Base-by-base conservation (phyloP, 2,329 filamentous ascomycete genomes). In the Pseudodiploospora longispora region DNA sequence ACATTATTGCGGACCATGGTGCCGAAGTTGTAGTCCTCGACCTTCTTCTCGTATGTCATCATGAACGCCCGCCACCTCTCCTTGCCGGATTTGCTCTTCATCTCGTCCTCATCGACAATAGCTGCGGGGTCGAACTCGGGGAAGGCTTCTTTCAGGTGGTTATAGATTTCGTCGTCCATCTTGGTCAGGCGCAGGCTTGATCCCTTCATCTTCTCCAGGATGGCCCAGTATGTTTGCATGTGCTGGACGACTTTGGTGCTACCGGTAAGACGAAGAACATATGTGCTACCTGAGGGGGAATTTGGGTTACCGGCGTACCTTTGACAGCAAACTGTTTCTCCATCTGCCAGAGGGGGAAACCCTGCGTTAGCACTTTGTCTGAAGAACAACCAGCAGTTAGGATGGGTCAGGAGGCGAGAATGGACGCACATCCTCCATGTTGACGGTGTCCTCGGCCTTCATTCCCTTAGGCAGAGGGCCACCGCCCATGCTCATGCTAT, bases 301-400 rank as follows among this genome's bases (percentile, higher is more conserved):
- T 19, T 19, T 19, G 19, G 19, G 19, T 19, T 19, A 19, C 36
- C n/a, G 3, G 12, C 60, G 38, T 59, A 88, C 86, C 85, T 75
- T 97, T 97, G 58, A 98, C 93, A 30, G 93, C 93, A 60, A 98
- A 98, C 67, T 97, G 93, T 76, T 96, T 95, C 78, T 98, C 93
- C 64, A 98, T 96, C 87, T 95, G 19, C 6, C 29, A 33, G 6
- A 19, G 12, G 4, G 27, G 30, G 30, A n/a, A 8, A 38, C 19
- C 19, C 3, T 49, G 27, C 47, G 48, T 42, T 33, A 47, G 41
- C 30, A 10, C 6, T 10, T 10, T 19, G 12, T 28, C 19, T 19
- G 19, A 3, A 19, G 19, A 19, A 19, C 19, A 19, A 19, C 19
- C 19, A 27, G 29, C 19, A 38, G 38, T 12, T 10, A 27, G n/a